Percentiles rank a stretch among this genome's conserved stretches.
These are phyloP conservation scores for Ramalina intermedia DNA, from an alignment of 495 filamentous ascomycete genomes.

Conservation along the genomic window DNA sequence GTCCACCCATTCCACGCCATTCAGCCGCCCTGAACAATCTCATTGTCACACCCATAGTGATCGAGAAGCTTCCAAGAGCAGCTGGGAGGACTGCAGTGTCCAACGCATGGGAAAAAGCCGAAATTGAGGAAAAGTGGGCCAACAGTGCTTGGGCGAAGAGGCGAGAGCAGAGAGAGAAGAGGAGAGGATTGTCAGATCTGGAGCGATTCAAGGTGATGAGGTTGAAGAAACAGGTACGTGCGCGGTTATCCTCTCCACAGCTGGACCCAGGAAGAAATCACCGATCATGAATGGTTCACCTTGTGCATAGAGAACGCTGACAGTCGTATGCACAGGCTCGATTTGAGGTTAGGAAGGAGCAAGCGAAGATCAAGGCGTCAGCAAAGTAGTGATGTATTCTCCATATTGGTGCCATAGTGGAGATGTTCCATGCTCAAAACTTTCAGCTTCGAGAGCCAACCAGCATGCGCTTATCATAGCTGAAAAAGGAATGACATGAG, in stretches of 20 bases:
- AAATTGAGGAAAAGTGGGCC: conserved; percentile 83
- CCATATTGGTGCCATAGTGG: too few relatives aligned
- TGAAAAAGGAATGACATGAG: too few relatives aligned
- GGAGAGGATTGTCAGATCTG: conserved; percentile 88
- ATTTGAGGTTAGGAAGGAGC: conserved; percentile 89
- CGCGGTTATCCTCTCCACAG: too few relatives aligned
- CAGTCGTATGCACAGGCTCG: conserved; percentile 41
- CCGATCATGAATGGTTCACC: too few relatives aligned
- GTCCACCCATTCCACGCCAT: conserved; percentile 70
- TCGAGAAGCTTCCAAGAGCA: conserved; percentile 75
- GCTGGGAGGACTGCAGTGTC: conserved; percentile 70
- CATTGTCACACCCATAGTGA: conserved; percentile 79
- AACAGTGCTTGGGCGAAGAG: conserved; percentile 83
- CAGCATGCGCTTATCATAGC: too few relatives aligned
- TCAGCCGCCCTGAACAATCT: conserved; percentile 61
- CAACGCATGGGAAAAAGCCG: conserved; percentile 70
- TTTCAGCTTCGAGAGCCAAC: too few relatives aligned
- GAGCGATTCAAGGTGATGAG: conserved; percentile 99
- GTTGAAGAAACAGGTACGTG: conserved; percentile 84
- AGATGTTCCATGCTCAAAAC: too few relatives aligned
- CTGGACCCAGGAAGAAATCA: too few relatives aligned
- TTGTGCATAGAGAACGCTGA: neutral
- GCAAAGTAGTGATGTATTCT: conserved; percentile 30
- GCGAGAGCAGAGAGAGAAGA: conserved; percentile 64
- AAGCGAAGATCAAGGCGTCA: conserved; percentile 56